A percentile compares a stretch with the other conserved stretches of the same genome.
Conservation (phyloP, 2,329 filamentous ascomycete genomes). For the Diaporthe vaccinii region DNA sequence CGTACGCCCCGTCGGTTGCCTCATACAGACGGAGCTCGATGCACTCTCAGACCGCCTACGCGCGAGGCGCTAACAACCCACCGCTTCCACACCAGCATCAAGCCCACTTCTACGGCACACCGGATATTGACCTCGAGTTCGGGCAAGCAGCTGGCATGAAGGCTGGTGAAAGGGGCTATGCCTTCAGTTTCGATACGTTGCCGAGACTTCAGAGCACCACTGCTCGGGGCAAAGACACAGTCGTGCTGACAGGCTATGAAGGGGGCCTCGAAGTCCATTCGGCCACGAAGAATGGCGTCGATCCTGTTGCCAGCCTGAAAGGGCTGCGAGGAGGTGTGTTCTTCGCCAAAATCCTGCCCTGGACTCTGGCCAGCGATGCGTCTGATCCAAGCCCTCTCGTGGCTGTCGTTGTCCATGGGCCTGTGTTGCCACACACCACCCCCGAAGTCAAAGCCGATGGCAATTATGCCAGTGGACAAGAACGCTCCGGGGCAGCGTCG, state of each 20-base stretch:
- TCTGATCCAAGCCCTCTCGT: constrained; percentile 77
- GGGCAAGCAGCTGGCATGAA: constrained; percentile 66
- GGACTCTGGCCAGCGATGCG: constrained; percentile 68
- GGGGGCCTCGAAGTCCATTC: constrained; percentile 83
- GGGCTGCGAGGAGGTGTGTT: constrained; percentile 85
- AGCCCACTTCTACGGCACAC: constrained; percentile 81
- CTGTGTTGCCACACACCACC: constrained; percentile 64
- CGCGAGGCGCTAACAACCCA: constrained; percentile 64
- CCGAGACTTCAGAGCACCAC: constrained; percentile 51
- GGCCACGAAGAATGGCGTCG: constrained; percentile 79
- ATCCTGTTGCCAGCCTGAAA: constrained; percentile 77
- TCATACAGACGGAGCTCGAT: constrained; percentile 61
- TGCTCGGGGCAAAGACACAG: constrained; percentile 65
- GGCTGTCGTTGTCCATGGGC: constrained; percentile 85
- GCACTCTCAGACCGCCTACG: constrained; percentile 62
- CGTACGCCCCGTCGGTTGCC: constrained; percentile 53
- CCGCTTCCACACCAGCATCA: constrained; percentile 82
- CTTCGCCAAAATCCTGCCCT: constrained; percentile 85
- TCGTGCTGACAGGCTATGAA: constrained; percentile 83
- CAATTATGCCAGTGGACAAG: constrained; percentile 46
- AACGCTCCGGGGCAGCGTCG: constrained; percentile 55
- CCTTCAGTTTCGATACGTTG: constrained; percentile 85
- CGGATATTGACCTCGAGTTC: constrained; percentile 76
- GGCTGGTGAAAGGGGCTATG: constrained; percentile 79
- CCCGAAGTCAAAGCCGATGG: constrained; percentile 53